Base-by-base conservation (phyloP, 352 stramenopile species). In the Globisporangium camurandrum region DNA sequence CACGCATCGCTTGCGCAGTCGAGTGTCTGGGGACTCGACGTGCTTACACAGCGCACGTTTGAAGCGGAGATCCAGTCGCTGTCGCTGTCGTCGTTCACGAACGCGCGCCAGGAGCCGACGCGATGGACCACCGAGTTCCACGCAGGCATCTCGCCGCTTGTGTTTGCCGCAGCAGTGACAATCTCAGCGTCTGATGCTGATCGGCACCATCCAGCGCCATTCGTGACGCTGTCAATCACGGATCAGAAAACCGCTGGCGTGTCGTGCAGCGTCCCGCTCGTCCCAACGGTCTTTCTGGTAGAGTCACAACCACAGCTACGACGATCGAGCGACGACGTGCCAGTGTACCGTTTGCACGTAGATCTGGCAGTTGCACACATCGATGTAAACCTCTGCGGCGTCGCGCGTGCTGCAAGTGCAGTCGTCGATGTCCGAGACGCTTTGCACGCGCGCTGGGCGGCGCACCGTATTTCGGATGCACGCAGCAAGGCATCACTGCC, bases 31-130 rank as follows among this genome's bases (percentile, higher is more conserved):
- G 49, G 46, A 2, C 42, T 64, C n/a, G 46, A 54, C 17, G 60
- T 66, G 47, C 50, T 64, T 9, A 51, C 72, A 17, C 27, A 49
- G 36, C 63, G 75, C 53, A 42, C 57, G 16, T 8, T 84, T 44
- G 42, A 46, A 2, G 38, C 38, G 38, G 46, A 42, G 10, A 38
- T 59, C 8, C 36, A 23, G 3, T 59, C 53, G 4, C 12, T 59
- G 16, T 44, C 39, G 24, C 46, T 59, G 4, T 43, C 53, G 28
- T 54, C 53, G 46, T 53, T 26, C 19, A 17, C 10, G 14, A 34
- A 1, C 30, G 30, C 30, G 16, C 22, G 8, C 17, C n/a, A 23
- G 1, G 45, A 53, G 12, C 28, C 38, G 4, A 14, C 10, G 4
- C 30, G 14, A 6, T 12, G 53, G 10, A 26, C 14, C 23, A 3